phyloP scores from a whole-genome alignment of 2,329 filamentous ascomycete species.

The Sphaerulina vaccinii region DNA sequence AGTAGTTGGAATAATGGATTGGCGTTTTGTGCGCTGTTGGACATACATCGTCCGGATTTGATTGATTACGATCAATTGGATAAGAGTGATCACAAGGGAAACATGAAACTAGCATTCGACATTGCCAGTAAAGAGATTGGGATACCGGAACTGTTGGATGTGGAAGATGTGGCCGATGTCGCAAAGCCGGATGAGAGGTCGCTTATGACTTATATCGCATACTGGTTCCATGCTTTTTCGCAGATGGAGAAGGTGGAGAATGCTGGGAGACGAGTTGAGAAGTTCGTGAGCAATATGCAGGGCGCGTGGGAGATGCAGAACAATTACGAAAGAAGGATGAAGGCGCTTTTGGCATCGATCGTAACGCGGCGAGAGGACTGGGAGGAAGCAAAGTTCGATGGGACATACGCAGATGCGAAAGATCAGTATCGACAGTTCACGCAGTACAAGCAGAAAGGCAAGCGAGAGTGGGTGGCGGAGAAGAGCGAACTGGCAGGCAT shows the following conservation, averaged over 20 bases:
- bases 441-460: slow-evolving; percentile 84
- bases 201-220: slow-evolving; percentile 99
- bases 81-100: slow-evolving; percentile 89
- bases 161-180: slow-evolving; percentile 97
- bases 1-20: slow-evolving; percentile 95
- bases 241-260: slow-evolving; percentile 99
- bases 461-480: slow-evolving; percentile 94
- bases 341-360: slow-evolving; percentile 73
- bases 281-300: slow-evolving; percentile 98
- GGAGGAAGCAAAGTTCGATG: slow-evolving; percentile 79
- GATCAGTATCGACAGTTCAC: slow-evolving; percentile 78
- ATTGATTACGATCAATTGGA: slow-evolving; percentile 96
- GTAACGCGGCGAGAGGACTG: slow-evolving; percentile 70
- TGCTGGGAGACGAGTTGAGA: slow-evolving; percentile 90
- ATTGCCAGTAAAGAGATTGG: slow-evolving; percentile 95
- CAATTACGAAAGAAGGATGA: slow-evolving; percentile 88
- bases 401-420: slow-evolving; percentile 91
- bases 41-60: slow-evolving; percentile 94
- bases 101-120: slow-evolving; percentile 98
- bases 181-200: slow-evolving; percentile 92
- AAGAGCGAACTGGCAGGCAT: slow-evolving; percentile 93
- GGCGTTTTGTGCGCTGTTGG: slow-evolving; percentile 91
- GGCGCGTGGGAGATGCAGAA: slow-evolving; percentile 99
- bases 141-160: slow-evolving; percentile 91
- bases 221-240: slow-evolving; percentile 99